A percentile compares a stretch with the other conserved stretches of the same genome.
Evolutionary conservation across 176 grass and related monocot genomes (phyloP).

Genomic region (Pontederia crassipes): DNA sequence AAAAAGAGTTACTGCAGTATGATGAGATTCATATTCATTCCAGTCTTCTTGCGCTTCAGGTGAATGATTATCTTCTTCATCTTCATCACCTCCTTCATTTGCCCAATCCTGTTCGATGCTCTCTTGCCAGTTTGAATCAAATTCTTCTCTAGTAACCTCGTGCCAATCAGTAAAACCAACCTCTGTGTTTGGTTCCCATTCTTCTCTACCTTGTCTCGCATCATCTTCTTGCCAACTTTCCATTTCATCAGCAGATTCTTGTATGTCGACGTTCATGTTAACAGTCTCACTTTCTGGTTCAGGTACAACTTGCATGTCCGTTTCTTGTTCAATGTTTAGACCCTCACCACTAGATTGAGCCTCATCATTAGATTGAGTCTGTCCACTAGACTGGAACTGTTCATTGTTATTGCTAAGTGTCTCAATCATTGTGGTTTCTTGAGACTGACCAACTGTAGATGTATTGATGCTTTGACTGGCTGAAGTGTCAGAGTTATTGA

Average conservation of each 20-base stretch:
- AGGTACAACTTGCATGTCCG: slow-evolving; percentile 15
- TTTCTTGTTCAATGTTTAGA: slow-evolving; percentile 24
- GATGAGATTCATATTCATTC: slow-evolving; percentile 54
- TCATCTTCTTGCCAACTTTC: slow-evolving; percentile 32
- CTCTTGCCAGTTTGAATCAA: slow-evolving; percentile 41
- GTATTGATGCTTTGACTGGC: slow-evolving; percentile 28
- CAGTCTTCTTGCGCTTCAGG: slow-evolving; percentile 51
- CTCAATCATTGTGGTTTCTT: slow-evolving; percentile 6
- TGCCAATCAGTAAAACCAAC: slow-evolving; percentile 21
- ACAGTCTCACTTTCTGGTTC: slow-evolving; percentile 30
- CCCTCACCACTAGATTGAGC: slow-evolving; percentile 23
- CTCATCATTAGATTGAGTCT: slow-evolving; percentile 12
- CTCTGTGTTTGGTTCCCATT: slow-evolving; percentile 21
- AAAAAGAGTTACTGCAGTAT: slow-evolving; percentile 30
- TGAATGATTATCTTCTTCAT: slow-evolving; percentile 34
- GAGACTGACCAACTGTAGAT: slow-evolving; percentile 35
- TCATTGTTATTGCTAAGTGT: no score
- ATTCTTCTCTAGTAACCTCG: slow-evolving; percentile 40
- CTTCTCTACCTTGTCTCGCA: slow-evolving; percentile 27
- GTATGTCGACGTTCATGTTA: slow-evolving; percentile 24
- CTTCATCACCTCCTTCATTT: slow-evolving; percentile 28
- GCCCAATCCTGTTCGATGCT: slow-evolving; percentile 30
- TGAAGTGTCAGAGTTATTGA: slow-evolving; percentile 42
- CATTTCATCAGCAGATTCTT: slow-evolving; percentile 29
- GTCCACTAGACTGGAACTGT: no score